Base-by-base conservation (phyloP, 1,284 basidiomycete species). In the Cryptococcus sp. region DNA sequence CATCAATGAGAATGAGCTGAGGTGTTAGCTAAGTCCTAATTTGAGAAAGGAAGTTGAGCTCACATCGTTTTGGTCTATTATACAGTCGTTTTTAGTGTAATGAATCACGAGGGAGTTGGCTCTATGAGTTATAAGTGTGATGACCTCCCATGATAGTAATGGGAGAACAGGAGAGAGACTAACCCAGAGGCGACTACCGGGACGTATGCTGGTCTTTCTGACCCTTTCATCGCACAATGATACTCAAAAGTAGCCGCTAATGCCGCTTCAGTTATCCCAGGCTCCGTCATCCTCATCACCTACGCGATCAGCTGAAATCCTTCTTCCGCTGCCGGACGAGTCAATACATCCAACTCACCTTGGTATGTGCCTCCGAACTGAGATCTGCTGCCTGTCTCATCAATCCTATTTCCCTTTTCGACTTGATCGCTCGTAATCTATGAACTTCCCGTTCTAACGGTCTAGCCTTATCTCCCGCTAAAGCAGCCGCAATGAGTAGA, bases 141-240 rank as follows among this genome's bases (percentile, higher is more conserved):
- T 30, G 11, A 30, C 46, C 14, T 31, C 31, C 14, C 11, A 3
- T 23, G n/a, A 23, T 23, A 23, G 23, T 23, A 23, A 23, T 23
- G n/a, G 38, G 38, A 41, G 10, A 41, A 41, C 10, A 41, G 38
- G 31, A 23, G 23, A 10, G 45, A 46, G 33, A 68, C 83, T 64
- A 70, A 89, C 88, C 93, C 93, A 2, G 89, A 91, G 4, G 91
- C 93, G 36, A 95, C 89, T 4, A 97, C 93, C 14, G 94, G 94
- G 0, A 97, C 92, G 70, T 97, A 97, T 10, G 93, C 93, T 46
- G 85, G 83, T 44, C 93, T 82, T 70, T 90, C 86, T 23, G 89
- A 82, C 13, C 92, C 92, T n/a, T 79, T 78, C 46, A 89, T 77
- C 4, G 84, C 82, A 70, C 90, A 93, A 0, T 87, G 63, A 67